phyloP scores from a whole-genome alignment of 225 moss, liverwort and hornwort genomes.

The Physcomitrellopsis africana region DNA sequence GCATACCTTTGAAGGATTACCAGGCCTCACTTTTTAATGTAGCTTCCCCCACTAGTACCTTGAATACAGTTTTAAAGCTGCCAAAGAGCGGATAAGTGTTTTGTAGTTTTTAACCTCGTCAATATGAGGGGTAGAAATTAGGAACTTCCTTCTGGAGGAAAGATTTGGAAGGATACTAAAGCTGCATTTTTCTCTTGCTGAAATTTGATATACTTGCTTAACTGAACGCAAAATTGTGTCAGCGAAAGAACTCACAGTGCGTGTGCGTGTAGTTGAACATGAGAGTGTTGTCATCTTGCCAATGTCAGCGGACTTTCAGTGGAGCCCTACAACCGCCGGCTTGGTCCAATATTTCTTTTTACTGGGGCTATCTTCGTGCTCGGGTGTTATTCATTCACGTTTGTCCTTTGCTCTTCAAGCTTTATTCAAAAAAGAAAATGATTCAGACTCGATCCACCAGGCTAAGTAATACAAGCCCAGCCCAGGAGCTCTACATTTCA shows the following conservation, averaged over 20 bases:
- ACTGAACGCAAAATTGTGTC: not conserved
- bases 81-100: too few relatives aligned
- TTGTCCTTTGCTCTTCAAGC: too few relatives aligned
- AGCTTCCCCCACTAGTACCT: too few relatives aligned
- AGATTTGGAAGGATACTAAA: not conserved
- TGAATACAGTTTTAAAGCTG: too few relatives aligned
- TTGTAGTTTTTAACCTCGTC: too few relatives aligned
- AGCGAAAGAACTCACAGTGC: not conserved
- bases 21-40: too few relatives aligned
- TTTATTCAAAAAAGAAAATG: too few relatives aligned
- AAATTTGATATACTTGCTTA: too few relatives aligned
- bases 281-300: constrained; percentile 98
- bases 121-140: not conserved
- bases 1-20: too few relatives aligned
- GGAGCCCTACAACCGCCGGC: constrained; percentile 87
- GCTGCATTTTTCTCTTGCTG: constrained; percentile 1
- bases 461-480: too few relatives aligned
- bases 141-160: not conserved
- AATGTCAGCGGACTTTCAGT: constrained; percentile 86
- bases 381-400: constrained; percentile 53
- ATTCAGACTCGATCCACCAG: too few relatives aligned
- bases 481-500: too few relatives aligned
- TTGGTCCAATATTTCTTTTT: constrained; percentile 92
- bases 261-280: constrained; percentile 77
- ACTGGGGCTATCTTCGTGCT: constrained; percentile 97